These are phyloP conservation scores for Ceratocystis destructans DNA, from an alignment of 2,329 filamentous ascomycete genomes.

Conservation along the genomic window DNA sequence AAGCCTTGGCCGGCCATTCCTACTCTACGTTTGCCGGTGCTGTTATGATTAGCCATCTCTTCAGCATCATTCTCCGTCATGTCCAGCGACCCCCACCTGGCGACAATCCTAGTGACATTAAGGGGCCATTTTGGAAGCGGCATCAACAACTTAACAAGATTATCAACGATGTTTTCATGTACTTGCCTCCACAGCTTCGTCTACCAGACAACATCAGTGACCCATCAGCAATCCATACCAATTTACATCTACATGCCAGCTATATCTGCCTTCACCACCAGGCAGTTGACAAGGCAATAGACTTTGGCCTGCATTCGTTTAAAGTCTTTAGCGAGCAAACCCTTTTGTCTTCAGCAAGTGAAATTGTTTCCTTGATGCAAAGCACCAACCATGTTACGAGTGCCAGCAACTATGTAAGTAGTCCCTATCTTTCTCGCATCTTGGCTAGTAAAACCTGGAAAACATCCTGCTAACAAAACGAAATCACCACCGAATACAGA, in stretches of 20 bases:
- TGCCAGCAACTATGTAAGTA: constrained; percentile 45
- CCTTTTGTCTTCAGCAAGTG: constrained; percentile 65
- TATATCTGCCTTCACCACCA: constrained; percentile 82
- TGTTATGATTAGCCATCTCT: constrained; percentile 60
- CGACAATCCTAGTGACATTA: constrained; percentile 56
- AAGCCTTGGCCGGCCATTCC: constrained; percentile 46
- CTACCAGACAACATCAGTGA: constrained; percentile 56
- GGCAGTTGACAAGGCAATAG: constrained; percentile 67
- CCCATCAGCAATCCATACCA: constrained; percentile 63
- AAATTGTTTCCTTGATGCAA: constrained; percentile 72
- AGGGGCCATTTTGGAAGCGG: constrained; percentile 73
- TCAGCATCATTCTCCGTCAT: constrained; percentile 70
- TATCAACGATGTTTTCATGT: constrained; percentile 63
- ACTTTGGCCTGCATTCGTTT: constrained; percentile 45
- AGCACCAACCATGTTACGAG: constrained; percentile 48
- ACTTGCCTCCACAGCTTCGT: constrained; percentile 59
- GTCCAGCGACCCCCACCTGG: constrained; percentile 56
- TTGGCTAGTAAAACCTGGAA: background rate
- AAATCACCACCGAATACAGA: background rate
- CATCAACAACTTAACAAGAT: constrained; percentile 74
- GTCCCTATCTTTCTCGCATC: background rate
- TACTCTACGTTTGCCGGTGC: constrained; percentile 62
- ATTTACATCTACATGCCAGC: constrained; percentile 78
- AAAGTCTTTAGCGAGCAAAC: constrained; percentile 58
- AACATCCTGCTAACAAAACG: constrained; percentile 28